Percentiles rank a stretch among this genome's conserved stretches.
These are phyloP conservation scores for Sphagnum fallax DNA, from an alignment of 228 moss, liverwort and hornwort genomes.

Conservation along the genomic window DNA sequence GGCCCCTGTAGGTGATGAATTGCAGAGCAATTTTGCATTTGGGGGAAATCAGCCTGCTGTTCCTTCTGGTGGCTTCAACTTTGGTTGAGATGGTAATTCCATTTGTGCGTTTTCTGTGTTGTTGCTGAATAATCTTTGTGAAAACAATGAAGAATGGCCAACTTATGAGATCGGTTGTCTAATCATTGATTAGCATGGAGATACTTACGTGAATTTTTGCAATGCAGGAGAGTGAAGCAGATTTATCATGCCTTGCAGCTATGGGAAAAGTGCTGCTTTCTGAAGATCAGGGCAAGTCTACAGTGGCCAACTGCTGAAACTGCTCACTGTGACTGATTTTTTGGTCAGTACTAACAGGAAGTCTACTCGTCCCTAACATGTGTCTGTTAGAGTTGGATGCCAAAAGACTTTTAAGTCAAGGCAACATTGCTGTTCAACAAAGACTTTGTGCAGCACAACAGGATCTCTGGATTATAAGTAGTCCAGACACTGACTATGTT, in stretches of 20 bases:
- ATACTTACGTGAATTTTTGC: neutral
- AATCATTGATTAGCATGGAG: conserved; percentile 31
- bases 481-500: conserved; percentile 22
- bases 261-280: conserved; percentile 6
- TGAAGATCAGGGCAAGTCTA: neutral
- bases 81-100: conserved; percentile 35
- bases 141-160: conserved; percentile 13
- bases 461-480: conserved; percentile 14
- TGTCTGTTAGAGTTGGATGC: conserved; percentile 14
- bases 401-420: conserved; percentile 51
- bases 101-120: neutral
- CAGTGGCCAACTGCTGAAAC: conserved; percentile 22
- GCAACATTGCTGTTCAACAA: conserved; percentile 60
- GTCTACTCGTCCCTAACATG: conserved; percentile 52
- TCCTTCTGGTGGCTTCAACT: conserved; percentile 87
- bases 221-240: neutral
- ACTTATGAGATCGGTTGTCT: conserved; percentile 21
- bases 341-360: conserved; percentile 40
- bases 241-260: conserved; percentile 6
- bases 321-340: conserved; percentile 35
- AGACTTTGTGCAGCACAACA: conserved; percentile 36
- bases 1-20: conserved; percentile 39
- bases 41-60: conserved; percentile 64
- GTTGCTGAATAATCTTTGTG: neutral
- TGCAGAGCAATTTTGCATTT: conserved; percentile 63